A percentile compares a stretch with the other conserved stretches of the same genome.
phyloP scores from a whole-genome alignment of 345 rosid species.

The Lagerstroemia speciosa region DNA sequence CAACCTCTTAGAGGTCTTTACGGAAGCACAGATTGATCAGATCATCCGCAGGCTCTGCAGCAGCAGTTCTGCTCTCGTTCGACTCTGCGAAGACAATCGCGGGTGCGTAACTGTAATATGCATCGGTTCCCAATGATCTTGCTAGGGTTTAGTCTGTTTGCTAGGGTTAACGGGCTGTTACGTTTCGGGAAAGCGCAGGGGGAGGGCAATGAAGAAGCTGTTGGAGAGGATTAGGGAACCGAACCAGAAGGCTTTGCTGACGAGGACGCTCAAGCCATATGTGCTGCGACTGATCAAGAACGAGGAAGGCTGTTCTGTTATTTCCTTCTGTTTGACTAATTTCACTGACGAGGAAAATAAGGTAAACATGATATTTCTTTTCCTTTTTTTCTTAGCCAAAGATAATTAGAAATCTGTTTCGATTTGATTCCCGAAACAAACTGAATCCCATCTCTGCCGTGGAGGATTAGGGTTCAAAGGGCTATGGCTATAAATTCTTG shows the following conservation, averaged over 20 bases:
- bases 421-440: background rate
- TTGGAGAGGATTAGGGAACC: constrained; percentile 23
- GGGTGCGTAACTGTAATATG: constrained; percentile 34
- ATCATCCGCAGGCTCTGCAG: constrained; percentile 21
- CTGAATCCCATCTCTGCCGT: background rate
- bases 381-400: background rate
- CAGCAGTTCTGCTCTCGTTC: constrained; percentile 14
- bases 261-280: constrained; percentile 23
- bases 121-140: background rate
- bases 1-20: constrained; percentile 32
- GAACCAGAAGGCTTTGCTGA: constrained; percentile 23
- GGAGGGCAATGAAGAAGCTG: constrained; percentile 36
- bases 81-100: constrained; percentile 34
- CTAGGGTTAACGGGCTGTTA: background rate
- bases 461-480: background rate
- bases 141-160: background rate
- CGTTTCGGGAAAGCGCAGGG: constrained; percentile 24
- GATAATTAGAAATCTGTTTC: background rate
- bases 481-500: background rate
- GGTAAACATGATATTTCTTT: constrained; percentile 23
- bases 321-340: constrained; percentile 33
- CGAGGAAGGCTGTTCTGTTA: constrained; percentile 39
- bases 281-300: constrained; percentile 31
- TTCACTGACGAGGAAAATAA: constrained; percentile 34
- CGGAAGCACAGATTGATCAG: constrained; percentile 31